Evolutionary conservation across 1,284 basidiomycete genomes (phyloP).

Genomic region (Ceratobasidium sp.): DNA sequence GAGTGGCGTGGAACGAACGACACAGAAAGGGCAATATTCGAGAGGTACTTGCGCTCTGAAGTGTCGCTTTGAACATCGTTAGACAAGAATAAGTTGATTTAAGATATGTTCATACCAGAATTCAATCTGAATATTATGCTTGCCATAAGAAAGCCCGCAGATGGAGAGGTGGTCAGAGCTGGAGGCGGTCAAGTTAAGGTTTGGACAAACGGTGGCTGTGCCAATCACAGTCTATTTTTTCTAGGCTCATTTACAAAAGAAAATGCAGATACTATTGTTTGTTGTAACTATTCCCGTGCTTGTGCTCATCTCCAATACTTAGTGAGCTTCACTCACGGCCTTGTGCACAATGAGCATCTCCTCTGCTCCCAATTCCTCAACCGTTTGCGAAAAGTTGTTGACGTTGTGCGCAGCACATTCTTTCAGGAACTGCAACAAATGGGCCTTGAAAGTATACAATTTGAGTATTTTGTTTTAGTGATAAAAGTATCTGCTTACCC

Average conservation of each 20-base stretch:
- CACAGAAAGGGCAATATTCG: background rate
- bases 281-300: background rate
- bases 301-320: slow-evolving; percentile 18
- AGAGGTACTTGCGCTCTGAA: background rate
- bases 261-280: background rate
- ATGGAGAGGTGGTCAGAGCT: background rate
- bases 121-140: background rate
- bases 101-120: background rate
- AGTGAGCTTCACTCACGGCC: slow-evolving; percentile 60
- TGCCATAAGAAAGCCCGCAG: background rate
- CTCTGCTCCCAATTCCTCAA: slow-evolving; percentile 74
- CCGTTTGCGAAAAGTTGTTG: slow-evolving; percentile 73
- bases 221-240: background rate
- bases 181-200: background rate
- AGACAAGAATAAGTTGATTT: background rate
- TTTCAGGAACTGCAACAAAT: slow-evolving; percentile 76
- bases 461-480: background rate
- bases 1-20: slow-evolving; percentile 23
- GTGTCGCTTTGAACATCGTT: background rate
- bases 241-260: background rate
- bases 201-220: slow-evolving; percentile 24
- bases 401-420: slow-evolving; percentile 76
- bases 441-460: slow-evolving; percentile 62
- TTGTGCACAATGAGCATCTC: slow-evolving; percentile 77
- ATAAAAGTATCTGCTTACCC: slow-evolving; percentile 64